Evolutionary conservation across 2,329 filamentous ascomycete species (phyloP).

Genomic region (Ophiostoma triangulosporum): DNA sequence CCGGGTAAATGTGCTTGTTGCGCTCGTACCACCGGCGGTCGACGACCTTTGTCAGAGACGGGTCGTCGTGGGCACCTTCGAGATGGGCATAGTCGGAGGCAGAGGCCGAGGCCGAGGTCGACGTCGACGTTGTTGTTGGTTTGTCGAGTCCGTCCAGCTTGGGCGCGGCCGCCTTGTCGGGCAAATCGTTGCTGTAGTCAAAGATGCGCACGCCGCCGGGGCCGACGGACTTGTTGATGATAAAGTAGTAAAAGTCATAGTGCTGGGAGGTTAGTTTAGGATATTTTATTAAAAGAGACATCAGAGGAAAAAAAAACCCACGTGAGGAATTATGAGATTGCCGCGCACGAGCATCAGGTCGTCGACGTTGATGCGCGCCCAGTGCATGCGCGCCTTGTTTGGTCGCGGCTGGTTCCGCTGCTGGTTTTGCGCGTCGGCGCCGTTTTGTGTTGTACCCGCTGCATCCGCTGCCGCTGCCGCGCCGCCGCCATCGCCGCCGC

Average conservation of each 20-base stretch:
- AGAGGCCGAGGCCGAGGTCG: conserved; percentile 23
- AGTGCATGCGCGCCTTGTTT: conserved; percentile 59
- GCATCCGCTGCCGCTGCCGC: background rate
- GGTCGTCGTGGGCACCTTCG: conserved; percentile 69
- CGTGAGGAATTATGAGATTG: conserved; percentile 85
- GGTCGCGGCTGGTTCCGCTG: conserved; percentile 21
- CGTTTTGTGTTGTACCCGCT: background rate
- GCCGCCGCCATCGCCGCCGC: background rate
- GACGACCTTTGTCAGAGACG: conserved; percentile 79
- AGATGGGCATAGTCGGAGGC: conserved; percentile 26
- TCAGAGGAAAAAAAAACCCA: conserved; percentile 24
- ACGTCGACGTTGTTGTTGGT: conserved; percentile 5
- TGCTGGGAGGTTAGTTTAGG: conserved; percentile 43
- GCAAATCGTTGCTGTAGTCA: conserved; percentile 48
- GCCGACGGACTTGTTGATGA: conserved; percentile 71
- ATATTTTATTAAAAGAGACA: background rate
- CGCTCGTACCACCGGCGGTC: conserved; percentile 93
- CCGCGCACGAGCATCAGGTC: conserved; percentile 88
- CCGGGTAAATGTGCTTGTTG: conserved; percentile 97
- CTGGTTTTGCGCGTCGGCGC: background rate
- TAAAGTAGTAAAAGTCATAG: conserved; percentile 94
- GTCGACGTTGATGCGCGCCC: conserved; percentile 88
- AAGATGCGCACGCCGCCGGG: conserved; percentile 65
- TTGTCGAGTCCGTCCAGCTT: conserved; percentile 3
- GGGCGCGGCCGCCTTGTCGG: conserved; percentile 14